Conservation (phyloP, 1,284 basidiomycete species). For the Fomitopsis schrenkii region DNA sequence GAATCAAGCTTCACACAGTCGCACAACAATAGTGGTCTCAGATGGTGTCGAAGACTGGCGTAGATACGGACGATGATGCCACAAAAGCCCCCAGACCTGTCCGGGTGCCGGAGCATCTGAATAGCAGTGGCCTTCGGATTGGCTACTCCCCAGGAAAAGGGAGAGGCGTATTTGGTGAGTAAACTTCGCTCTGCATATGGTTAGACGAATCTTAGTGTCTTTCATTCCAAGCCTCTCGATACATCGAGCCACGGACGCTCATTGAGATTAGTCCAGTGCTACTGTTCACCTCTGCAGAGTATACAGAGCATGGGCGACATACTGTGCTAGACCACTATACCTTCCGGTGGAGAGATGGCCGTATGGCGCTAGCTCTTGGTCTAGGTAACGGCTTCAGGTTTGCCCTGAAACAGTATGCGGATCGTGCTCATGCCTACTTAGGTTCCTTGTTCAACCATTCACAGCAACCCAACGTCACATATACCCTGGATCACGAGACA, state of each 20-base stretch:
- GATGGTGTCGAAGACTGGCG: neutral
- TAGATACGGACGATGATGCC: too few relatives aligned
- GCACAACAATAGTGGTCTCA: neutral
- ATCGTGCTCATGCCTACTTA: conserved; percentile 23
- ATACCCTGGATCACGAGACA: conserved; percentile 44
- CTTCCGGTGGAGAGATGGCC: conserved; percentile 77
- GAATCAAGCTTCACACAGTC: neutral
- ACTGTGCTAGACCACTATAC: conserved; percentile 84
- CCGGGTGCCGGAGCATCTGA: conserved; percentile 27
- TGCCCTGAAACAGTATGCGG: neutral
- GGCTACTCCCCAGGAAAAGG: conserved; percentile 44
- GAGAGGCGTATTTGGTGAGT: conserved; percentile 60
- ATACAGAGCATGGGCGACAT: conserved; percentile 60
- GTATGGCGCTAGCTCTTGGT: conserved; percentile 86
- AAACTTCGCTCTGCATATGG: neutral
- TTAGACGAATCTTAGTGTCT: conserved; percentile 1
- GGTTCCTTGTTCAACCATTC: conserved; percentile 84
- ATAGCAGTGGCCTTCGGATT: conserved; percentile 33
- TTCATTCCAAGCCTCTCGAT: conserved; percentile 44
- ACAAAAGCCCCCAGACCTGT: neutral
- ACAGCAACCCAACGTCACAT: conserved; percentile 68
- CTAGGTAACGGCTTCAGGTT: conserved; percentile 52
- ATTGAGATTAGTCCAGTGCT: conserved; percentile 89
- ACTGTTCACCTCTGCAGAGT: conserved; percentile 71
- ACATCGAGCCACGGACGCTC: conserved; percentile 60